Evolutionary conservation across 192 early-diverging fungal species (phyloP).

Genomic region (Kappamyces sp.): DNA sequence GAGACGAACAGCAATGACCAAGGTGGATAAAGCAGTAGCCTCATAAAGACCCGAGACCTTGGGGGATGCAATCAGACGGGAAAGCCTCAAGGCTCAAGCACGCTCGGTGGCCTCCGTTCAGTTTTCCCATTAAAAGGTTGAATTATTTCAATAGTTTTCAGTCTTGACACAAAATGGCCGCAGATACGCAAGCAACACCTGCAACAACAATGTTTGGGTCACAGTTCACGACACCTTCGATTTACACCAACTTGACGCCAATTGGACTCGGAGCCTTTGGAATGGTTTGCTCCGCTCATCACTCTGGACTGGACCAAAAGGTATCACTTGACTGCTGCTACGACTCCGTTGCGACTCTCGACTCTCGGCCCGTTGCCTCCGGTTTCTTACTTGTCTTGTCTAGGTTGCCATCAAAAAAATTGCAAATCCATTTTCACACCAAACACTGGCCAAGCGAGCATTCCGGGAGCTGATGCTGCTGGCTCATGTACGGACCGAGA

Average conservation of each 20-base stretch:
- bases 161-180: too few relatives aligned
- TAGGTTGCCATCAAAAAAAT: slow-evolving; percentile 96
- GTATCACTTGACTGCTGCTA: neutral
- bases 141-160: too few relatives aligned
- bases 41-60: too few relatives aligned
- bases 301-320: neutral
- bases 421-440: slow-evolving; percentile 86
- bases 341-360: neutral
- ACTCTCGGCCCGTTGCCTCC: neutral
- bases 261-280: slow-evolving; percentile 98
- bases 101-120: too few relatives aligned
- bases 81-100: too few relatives aligned
- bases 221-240: too few relatives aligned
- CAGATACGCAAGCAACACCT: too few relatives aligned
- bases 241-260: slow-evolving; percentile 83
- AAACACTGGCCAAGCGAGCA: slow-evolving; percentile 88
- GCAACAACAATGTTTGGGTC: too few relatives aligned
- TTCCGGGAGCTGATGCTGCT: slow-evolving; percentile 93
- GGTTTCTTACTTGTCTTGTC: slow-evolving; percentile 58
- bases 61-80: too few relatives aligned
- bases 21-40: too few relatives aligned
- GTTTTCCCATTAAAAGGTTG: too few relatives aligned
- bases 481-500: slow-evolving; percentile 58
- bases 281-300: slow-evolving; percentile 76
- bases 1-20: too few relatives aligned